Conservation (phyloP, 139 green algal species). For the Pycnococcus provasolii region DNA sequence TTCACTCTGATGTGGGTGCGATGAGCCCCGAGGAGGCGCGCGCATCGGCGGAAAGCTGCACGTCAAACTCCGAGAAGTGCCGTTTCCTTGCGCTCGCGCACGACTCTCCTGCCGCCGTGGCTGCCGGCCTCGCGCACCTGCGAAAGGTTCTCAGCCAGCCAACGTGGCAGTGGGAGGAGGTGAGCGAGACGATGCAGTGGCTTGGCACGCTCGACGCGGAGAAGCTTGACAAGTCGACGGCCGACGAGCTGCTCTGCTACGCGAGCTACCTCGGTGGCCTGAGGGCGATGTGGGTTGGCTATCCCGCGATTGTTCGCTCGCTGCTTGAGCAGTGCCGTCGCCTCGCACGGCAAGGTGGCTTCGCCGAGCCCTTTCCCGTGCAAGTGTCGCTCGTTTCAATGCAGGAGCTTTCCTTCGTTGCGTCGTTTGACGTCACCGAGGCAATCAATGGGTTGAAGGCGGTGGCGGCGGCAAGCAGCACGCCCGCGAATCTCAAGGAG, state of each 20-base stretch:
- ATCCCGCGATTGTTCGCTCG: background rate
- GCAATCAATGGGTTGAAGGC: background rate
- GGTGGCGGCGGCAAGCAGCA: background rate
- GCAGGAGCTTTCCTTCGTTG: constrained; percentile 4
- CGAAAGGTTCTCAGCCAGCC: background rate
- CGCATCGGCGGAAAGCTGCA: too few species aligned
- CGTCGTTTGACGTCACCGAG: background rate
- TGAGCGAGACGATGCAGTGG: background rate
- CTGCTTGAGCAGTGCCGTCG: background rate
- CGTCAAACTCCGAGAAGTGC: too few species aligned
- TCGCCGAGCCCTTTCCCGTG: background rate
- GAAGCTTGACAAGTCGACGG: background rate
- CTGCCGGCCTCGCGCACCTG: background rate
- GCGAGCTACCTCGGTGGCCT: background rate
- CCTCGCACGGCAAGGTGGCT: background rate
- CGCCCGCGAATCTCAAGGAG: background rate
- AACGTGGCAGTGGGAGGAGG: background rate
- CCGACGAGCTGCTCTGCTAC: background rate
- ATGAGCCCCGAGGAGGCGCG: too few species aligned
- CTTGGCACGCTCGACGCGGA: background rate
- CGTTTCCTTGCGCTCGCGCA: background rate
- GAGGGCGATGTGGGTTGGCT: background rate
- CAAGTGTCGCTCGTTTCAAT: background rate
- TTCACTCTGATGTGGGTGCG: too few species aligned
- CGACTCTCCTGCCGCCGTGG: background rate